Base-by-base conservation (phyloP, 78 protist genomes). In the Mastigamoeba balamuthi region DNA sequence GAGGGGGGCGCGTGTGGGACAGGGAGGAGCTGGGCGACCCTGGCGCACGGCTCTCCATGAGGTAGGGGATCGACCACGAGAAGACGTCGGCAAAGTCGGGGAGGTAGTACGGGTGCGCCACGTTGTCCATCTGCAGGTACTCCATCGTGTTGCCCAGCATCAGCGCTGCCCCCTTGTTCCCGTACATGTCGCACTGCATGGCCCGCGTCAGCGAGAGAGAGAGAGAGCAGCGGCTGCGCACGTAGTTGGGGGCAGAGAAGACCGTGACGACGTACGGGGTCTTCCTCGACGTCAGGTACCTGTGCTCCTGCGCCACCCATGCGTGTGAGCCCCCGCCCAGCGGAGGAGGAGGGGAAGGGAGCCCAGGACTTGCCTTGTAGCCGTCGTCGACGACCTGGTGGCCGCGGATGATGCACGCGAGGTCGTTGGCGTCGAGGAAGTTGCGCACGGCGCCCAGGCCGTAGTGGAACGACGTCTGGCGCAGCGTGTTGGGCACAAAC, bases 11-110 rank as follows among this genome's bases (percentile, higher is more conserved):
- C 33, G 17, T 48, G 17, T 48, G 17, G 17, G 33, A 48, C 58
- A 25, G 33, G 17, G 58, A 17, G 17, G 58, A 48, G 17, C 58
- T 48, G 17, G 17, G 58, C 58, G 33, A 48, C 7, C 2, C 38
- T 39, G 58, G 66, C 7, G n/a, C n/a, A n/a, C n/a, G n/a, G n/a
- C n/a, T n/a, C 67, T 91, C 94, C 10, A 78, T 88, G 30, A 89
- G 90, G 72, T 84, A 91, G n/a, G 94, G 94, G 28, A 91, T 1
- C n/a, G 91, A 82, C 88, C 90, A 88, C 29, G 44, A 7, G 77
- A 91, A 91, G 30, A 78, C 92, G 68, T 91, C 87, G 68, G 85
- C 66, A 68, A 91, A 91, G 37, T 83, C 78, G 23, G 94, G 94
- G 35, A 91, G 63, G 27, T 33, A 88, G 53, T 88, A 91, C n/a